Evolutionary conservation across 306 rosid genomes (phyloP), one percentile per base, ranked within the genome.

Genomic region (Dicorynia guianensis): DNA sequence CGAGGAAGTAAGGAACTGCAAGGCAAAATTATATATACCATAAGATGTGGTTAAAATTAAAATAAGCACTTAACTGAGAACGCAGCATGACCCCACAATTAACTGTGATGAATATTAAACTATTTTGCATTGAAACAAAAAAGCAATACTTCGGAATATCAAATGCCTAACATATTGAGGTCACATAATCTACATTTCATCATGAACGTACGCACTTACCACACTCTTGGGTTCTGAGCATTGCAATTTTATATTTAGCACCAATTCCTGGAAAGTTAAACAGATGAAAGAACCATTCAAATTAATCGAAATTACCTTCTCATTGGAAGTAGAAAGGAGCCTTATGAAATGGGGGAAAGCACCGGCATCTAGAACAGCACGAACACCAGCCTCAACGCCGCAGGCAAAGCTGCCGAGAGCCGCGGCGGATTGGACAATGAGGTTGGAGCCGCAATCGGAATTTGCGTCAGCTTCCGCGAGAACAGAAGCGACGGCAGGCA

Each of bases 321-420:
- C 96, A 44, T 95, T 82, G 19, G 80, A 68, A 81, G 81, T 76
- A 25, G 96, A 87, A 42, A 95, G 85, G 69, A 92, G 94, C 30
- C 79, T 71, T 33, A 92, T 62, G 46, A 95, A 84, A 69, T 79
- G 80, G 44, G 97, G 84, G 49, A 93, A 82, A 6, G 79, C 93
- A 14, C 97, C 96, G 33, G 97, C 85, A 0, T 90, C 99, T 11
- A 92, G 96, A 11, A 95, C 90, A 43, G 97, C 97, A 14, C 77
- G 85, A 7, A 87, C 97, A n/a, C 99, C 99, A 43, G 85, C 87
- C 46, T 95, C 97, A 61, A 95, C 88, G 44, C 97, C 97, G 47
- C 97, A 95, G 20, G 97, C 88, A 53, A 95, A 95, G 89, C 97
- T 95, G 7, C 99, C 99, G 1, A 95, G 85, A 35, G 81, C 91